A percentile compares a stretch with the other conserved stretches of the same genome.
Evolutionary conservation across 129 eudicot species (phyloP).

Genomic region (Lactuca saligna): DNA sequence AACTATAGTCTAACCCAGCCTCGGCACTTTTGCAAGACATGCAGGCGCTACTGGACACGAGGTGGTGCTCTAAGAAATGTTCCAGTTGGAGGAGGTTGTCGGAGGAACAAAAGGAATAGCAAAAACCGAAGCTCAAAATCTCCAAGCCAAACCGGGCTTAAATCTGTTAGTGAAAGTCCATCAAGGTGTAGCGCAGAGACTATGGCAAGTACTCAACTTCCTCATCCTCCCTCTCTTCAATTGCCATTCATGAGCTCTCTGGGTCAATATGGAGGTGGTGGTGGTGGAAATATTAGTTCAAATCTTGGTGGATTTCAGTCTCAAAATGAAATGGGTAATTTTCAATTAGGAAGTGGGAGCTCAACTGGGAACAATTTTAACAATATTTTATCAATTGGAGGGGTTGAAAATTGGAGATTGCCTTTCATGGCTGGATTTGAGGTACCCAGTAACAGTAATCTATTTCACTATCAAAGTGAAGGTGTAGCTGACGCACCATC

Average conservation of each 20-base stretch:
- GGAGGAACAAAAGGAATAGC: constrained; percentile 59
- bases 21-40: constrained; percentile 72
- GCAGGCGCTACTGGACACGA: constrained; percentile 67
- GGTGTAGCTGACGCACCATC: constrained; percentile 39
- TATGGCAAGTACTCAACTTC: constrained; percentile 34
- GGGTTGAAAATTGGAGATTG: constrained; percentile 56
- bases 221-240: constrained; percentile 46
- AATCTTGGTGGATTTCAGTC: constrained; percentile 53
- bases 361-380: constrained; percentile 37
- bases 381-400: constrained; percentile 35
- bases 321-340: constrained; percentile 44
- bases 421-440: constrained; percentile 57
- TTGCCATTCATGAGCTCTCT: constrained; percentile 56
- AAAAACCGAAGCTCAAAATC: constrained; percentile 52
- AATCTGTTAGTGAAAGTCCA: constrained; percentile 45
- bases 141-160: constrained; percentile 38
- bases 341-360: constrained; percentile 49
- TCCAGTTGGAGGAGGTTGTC: constrained; percentile 75
- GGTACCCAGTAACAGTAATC: constrained; percentile 32
- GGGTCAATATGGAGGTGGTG: constrained; percentile 43
- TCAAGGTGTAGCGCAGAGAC: constrained; percentile 53
- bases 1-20: constrained; percentile 74
- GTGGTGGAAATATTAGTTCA: constrained; percentile 30
- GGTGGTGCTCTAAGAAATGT: constrained; percentile 65
- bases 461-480: constrained; percentile 50